phyloP scores from a whole-genome alignment of 2,329 filamentous ascomycete species.

The Westerdykella aurantiaca region DNA sequence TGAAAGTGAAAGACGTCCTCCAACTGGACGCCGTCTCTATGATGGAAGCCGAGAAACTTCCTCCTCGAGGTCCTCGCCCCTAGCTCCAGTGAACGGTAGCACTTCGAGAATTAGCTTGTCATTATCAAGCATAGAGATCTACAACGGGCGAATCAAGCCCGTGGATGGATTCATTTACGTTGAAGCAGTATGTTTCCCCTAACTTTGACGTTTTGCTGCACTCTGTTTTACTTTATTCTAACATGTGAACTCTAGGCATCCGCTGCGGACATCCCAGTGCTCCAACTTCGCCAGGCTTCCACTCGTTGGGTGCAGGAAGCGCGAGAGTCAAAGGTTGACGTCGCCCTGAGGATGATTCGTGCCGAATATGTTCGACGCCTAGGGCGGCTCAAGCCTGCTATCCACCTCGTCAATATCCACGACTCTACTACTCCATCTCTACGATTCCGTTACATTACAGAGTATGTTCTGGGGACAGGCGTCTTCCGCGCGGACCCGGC shows the following conservation, averaged over 20 bases:
- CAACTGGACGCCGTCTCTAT: too few species aligned
- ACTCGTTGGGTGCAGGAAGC: slow-evolving; percentile 36
- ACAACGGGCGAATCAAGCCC: slow-evolving; percentile 38
- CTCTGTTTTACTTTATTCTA: neutral
- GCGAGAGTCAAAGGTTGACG: slow-evolving; percentile 16
- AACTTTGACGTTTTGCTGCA: neutral
- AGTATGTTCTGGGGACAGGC: slow-evolving; percentile 54
- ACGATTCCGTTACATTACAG: slow-evolving; percentile 63
- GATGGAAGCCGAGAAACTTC: too few species aligned
- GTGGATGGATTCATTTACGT: slow-evolving; percentile 35
- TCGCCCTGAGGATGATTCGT: slow-evolving; percentile 35
- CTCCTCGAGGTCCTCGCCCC: too few species aligned
- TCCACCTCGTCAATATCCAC: slow-evolving; percentile 60
- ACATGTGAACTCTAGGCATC: slow-evolving; percentile 7
- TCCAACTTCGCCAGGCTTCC: slow-evolving; percentile 32
- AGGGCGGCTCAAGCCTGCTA: slow-evolving; percentile 25
- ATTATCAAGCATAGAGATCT: slow-evolving; percentile 18
- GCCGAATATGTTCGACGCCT: slow-evolving; percentile 33
- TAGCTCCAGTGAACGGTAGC: too few species aligned
- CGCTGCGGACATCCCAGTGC: slow-evolving; percentile 12
- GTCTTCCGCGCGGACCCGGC: slow-evolving; percentile 56
- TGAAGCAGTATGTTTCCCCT: slow-evolving; percentile 20
- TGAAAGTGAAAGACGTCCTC: too few species aligned
- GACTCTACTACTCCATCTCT: slow-evolving; percentile 53
- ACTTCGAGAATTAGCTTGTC: too few species aligned